Evolutionary conservation across 352 stramenopile species (phyloP), one percentile per base, ranked within the genome.

Genomic region (Pythium monospermum): DNA sequence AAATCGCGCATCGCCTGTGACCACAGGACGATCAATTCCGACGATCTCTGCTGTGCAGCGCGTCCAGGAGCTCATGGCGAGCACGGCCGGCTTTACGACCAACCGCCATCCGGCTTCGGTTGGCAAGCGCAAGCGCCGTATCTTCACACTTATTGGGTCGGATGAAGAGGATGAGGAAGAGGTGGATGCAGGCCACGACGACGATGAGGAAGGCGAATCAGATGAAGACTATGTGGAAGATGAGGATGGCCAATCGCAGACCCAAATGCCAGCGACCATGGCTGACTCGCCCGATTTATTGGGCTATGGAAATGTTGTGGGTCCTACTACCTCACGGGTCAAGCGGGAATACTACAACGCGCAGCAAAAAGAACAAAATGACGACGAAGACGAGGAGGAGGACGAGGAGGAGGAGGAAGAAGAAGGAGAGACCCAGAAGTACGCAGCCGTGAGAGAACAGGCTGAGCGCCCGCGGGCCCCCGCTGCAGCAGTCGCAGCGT

Each of bases 101-200:
- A n/a, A n/a, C n/a, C n/a, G n/a, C n/a, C n/a, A n/a, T n/a, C n/a
- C n/a, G n/a, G n/a, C n/a, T n/a, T n/a, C n/a, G n/a, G n/a, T n/a
- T n/a, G 42, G 56, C 12, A 64, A 64, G 25, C 41, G 56, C 6
- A 64, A 64, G 56, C 49, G 56, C 0, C 56, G 40, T 23, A 59
- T 64, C 16, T 64, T n/a, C n/a, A n/a, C n/a, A n/a, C n/a, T n/a
- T n/a, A n/a, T 64, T 37, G 25, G 37, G 6, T 11, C 26, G 6
- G 19, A 21, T 21, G 54, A 56, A 46, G 49, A 59, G 4, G 35
- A 63, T 39, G 48, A 53, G 18, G 19, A 51, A 27, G 49, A 53
- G 18, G 23, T 37, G 4, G 46, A 57, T 1, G 47, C n/a, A n/a
- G n/a, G n/a, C n/a, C n/a, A 46, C 1, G 27, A 49, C 1, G 56